phyloP scores from a whole-genome alignment of 169 alveolate genomes.

The Plasmodium knowlesi region DNA sequence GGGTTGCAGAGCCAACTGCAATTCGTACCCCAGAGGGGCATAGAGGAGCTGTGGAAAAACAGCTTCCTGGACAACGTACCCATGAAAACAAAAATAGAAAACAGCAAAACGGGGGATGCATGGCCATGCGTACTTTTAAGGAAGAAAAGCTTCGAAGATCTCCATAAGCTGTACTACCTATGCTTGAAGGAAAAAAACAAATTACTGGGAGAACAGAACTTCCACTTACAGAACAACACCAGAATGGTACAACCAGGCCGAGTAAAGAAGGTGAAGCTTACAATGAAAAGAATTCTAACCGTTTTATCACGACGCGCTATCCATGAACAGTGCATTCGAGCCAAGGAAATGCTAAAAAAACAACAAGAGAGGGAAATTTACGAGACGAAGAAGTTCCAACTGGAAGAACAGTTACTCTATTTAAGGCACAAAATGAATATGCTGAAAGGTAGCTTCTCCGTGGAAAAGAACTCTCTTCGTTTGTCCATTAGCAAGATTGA shows the following conservation, averaged over 20 bases:
- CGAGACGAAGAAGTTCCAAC: slow-evolving; percentile 85
- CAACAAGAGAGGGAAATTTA: slow-evolving; percentile 86
- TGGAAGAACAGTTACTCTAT: slow-evolving; percentile 78
- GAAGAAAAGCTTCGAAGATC: slow-evolving; percentile 87
- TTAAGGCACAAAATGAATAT: slow-evolving; percentile 59
- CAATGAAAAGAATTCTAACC: slow-evolving; percentile 88
- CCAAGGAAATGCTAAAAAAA: slow-evolving; percentile 84
- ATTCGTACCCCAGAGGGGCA: slow-evolving; percentile 81
- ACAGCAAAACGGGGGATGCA: slow-evolving; percentile 87
- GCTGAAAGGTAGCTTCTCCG: slow-evolving; percentile 74
- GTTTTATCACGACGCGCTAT: slow-evolving; percentile 89
- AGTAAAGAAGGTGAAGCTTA: slow-evolving; percentile 86
- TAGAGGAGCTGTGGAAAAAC: slow-evolving; percentile 87
- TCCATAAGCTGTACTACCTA: slow-evolving; percentile 87
- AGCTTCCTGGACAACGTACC: slow-evolving; percentile 79
- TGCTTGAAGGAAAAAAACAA: slow-evolving; percentile 89
- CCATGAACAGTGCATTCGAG: slow-evolving; percentile 89
- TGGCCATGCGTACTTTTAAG: slow-evolving; percentile 90
- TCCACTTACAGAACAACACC: slow-evolving; percentile 81
- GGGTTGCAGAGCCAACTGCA: not conserved
- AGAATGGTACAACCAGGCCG: slow-evolving; percentile 87
- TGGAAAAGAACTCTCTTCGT: slow-evolving; percentile 79
- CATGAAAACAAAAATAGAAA: slow-evolving; percentile 75
- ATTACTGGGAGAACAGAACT: slow-evolving; percentile 87
- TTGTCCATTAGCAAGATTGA: slow-evolving; percentile 76